Evolutionary conservation across 805 yeast species (phyloP), one percentile per base, ranked within the genome.

Genomic region (Saccharomycopsis javanensis): DNA sequence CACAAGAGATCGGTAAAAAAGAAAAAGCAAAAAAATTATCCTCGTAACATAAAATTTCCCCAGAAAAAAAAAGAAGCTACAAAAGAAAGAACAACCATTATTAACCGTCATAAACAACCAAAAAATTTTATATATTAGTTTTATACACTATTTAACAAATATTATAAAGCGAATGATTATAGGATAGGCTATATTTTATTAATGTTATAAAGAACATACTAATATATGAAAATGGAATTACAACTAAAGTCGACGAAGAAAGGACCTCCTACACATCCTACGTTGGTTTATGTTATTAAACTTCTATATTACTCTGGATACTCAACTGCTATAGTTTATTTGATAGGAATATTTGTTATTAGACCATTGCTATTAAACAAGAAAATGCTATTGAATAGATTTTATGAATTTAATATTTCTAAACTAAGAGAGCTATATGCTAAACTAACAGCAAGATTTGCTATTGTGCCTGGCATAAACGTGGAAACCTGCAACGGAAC

Each of bases 281-380:
- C 61, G 11, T 55, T 60, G 45, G 30, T 54, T 3, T 60, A 56
- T 34, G 27, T 60, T 18, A 60, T 56, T 25, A 55, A 52, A 18
- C 38, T 60, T n/a, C 33, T 60, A 7, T 53, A 58, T 50, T 55
- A 51, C 30, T 35, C 58, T 7, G 63, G 63, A 4, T 58, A 60
- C 33, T 45, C 58, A 3, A 50, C 58, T 3, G 42, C 57, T 11
- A 20, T 52, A 25, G 23, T 51, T 3, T 60, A 60, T 50, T 30
- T 58, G 23, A 16, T 58, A 1, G 61, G 52, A 34, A 18, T 60
- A 7, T 48, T 56, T 18, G 4, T 60, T 15, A 31, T 60, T 5
- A 51, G 35, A n/a, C 63, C 63, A 31, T 46, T 60, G n/a, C 52
- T 60, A 4, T 16, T 33, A 13, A 58, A 60, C 28, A 60, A 58